Evolutionary conservation across 2,329 filamentous ascomycete species (phyloP).

Genomic region (Ceratocystis destructans): DNA sequence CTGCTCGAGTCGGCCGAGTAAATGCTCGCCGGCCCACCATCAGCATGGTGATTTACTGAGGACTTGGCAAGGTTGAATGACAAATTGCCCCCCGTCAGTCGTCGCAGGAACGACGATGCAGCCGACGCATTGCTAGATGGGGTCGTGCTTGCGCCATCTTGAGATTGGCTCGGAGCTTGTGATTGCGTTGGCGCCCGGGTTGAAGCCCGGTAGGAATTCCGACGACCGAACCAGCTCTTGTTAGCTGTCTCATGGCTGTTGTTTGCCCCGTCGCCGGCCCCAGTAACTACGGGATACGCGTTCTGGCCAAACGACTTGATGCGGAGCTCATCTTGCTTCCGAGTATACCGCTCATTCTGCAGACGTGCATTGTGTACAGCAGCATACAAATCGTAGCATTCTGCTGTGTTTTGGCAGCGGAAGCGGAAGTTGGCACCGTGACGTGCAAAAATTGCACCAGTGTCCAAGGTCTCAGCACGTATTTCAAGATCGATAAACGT

Average conservation of each 20-base stretch:
- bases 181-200: slow-evolving; percentile 39
- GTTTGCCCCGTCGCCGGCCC: slow-evolving; percentile 24
- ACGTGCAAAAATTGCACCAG: slow-evolving; percentile 52
- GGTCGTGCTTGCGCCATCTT: slow-evolving; percentile 59
- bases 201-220: slow-evolving; percentile 51
- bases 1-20: slow-evolving; percentile 46
- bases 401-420: slow-evolving; percentile 59
- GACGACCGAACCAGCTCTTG: slow-evolving; percentile 46
- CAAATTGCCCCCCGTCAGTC: slow-evolving; percentile 57
- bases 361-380: slow-evolving; percentile 80
- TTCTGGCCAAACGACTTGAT: slow-evolving; percentile 56
- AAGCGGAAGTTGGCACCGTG: slow-evolving; percentile 74
- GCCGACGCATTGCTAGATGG: slow-evolving; percentile 49
- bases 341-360: slow-evolving; percentile 79
- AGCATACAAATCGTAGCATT: slow-evolving; percentile 70
- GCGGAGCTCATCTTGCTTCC: slow-evolving; percentile 50
- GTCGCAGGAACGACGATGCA: slow-evolving; percentile 61
- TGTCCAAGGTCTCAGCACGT: slow-evolving; percentile 63
- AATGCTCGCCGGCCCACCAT: slow-evolving; percentile 42
- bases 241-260: slow-evolving; percentile 25
- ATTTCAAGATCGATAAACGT: slow-evolving; percentile 91
- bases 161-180: slow-evolving; percentile 36
- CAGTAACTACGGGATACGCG: not conserved
- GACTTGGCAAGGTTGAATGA: slow-evolving; percentile 73
- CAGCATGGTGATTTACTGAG: slow-evolving; percentile 46